These are phyloP conservation scores for Phoma sp. DNA, from an alignment of 2,329 filamentous ascomycete genomes.

Conservation along the genomic window DNA sequence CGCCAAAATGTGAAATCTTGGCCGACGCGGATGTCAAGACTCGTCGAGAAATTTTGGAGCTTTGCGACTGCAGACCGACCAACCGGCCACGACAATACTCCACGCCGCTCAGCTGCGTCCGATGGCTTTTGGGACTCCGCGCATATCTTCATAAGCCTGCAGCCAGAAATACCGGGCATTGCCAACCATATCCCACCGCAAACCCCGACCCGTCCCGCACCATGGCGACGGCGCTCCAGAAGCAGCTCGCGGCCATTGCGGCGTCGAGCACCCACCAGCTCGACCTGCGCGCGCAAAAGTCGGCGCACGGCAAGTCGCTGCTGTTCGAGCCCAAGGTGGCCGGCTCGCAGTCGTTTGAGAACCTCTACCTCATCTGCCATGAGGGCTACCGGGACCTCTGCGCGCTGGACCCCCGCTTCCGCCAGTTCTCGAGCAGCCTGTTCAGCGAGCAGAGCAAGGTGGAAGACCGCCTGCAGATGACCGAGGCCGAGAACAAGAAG, in stretches of 20 bases:
- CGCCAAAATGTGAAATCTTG: conserved; percentile 9
- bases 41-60: conserved; percentile 28
- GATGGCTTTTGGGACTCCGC: conserved; percentile 31
- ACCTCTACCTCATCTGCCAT: conserved; percentile 83
- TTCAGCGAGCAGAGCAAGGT: conserved; percentile 94
- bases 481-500: conserved; percentile 78
- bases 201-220: too few species aligned
- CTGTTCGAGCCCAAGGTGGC: conserved; percentile 90
- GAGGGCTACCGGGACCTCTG: conserved; percentile 94
- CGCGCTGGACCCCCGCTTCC: conserved; percentile 80
- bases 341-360: conserved; percentile 87
- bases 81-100: conserved; percentile 27
- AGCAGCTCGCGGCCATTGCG: conserved; percentile 92
- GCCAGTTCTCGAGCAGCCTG: conserved; percentile 75
- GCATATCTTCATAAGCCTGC: neutral
- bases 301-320: conserved; percentile 90
- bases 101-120: conserved; percentile 27
- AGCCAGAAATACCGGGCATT: too few species aligned
- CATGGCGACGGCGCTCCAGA: conserved; percentile 84
- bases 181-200: too few species aligned
- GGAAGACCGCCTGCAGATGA: conserved; percentile 88
- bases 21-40: conserved; percentile 4
- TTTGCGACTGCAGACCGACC: conserved; percentile 14
- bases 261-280: conserved; percentile 88
- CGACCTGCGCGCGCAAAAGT: conserved; percentile 91